phyloP scores from a whole-genome alignment of 805 yeast species.

The Wickerhamiella brachini region DNA sequence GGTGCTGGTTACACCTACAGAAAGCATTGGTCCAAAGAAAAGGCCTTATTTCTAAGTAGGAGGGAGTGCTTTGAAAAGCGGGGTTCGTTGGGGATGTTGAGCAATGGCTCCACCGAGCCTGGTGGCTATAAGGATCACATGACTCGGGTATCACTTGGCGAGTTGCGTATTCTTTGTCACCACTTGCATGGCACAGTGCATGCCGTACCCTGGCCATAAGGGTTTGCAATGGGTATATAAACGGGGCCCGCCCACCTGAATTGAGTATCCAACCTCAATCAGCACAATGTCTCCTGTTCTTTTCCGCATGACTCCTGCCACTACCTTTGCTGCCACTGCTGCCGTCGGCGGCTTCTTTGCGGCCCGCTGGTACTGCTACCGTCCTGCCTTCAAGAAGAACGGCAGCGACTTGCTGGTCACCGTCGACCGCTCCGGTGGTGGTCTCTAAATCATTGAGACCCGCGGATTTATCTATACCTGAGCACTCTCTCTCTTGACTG shows the following conservation, averaged over 20 bases:
- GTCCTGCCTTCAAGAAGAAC: conserved; percentile 21
- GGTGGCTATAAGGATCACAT: background rate
- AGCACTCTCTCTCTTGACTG: background rate
- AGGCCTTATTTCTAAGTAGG: background rate
- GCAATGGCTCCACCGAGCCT: background rate
- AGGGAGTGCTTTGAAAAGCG: background rate
- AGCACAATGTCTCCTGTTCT: background rate
- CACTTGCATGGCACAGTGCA: background rate
- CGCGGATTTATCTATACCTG: background rate
- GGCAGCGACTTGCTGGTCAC: conserved; percentile 22
- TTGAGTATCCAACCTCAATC: background rate
- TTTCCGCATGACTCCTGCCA: conserved; percentile 3
- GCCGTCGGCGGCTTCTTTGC: conserved; percentile 16
- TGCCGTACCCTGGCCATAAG: background rate
- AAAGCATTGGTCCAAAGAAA: background rate
- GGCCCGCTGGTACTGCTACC: conserved; percentile 21
- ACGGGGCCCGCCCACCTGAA: background rate
- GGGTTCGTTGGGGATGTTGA: background rate
- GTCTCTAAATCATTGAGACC: conserved; percentile 14
- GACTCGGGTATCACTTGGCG: background rate
- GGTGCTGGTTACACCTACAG: background rate
- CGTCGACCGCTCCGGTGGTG: conserved; percentile 28
- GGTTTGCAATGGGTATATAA: background rate
- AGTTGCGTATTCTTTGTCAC: background rate
- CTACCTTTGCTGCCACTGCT: conserved; percentile 17